Percentiles rank a stretch among this genome's conserved stretches.
Conservation (phyloP, 2,329 filamentous ascomycete species). For the Colletotrichum kahawae region DNA sequence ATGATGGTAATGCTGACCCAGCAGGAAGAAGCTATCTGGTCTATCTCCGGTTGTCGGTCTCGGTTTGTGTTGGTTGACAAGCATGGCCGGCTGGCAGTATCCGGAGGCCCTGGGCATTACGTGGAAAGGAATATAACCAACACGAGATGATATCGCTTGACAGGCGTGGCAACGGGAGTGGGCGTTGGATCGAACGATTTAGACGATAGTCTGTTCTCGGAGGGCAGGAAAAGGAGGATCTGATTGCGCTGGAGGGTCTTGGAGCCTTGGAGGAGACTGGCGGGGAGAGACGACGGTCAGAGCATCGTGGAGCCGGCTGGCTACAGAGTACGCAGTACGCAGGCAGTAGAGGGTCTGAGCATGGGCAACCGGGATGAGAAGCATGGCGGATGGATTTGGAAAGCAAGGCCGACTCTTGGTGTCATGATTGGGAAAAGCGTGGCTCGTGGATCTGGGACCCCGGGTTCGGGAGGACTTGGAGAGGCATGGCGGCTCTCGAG, state of each 20-base stretch:
- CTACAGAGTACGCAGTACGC: neutral
- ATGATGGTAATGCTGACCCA: neutral
- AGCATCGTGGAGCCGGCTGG: slow-evolving; percentile 4
- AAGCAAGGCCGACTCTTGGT: neutral
- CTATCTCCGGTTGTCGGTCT: neutral
- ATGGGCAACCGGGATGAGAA: neutral
- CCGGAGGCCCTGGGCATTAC: neutral
- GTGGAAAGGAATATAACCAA: neutral
- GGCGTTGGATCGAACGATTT: slow-evolving; percentile 3
- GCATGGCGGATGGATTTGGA: neutral
- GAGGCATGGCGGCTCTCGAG: neutral
- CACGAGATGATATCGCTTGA: slow-evolving; percentile 10
- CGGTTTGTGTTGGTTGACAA: neutral
- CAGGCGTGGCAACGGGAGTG: neutral
- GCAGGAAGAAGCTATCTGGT: neutral
- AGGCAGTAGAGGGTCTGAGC: neutral
- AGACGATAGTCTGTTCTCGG: neutral
- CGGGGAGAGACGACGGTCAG: neutral
- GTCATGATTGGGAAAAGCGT: slow-evolving; percentile 3
- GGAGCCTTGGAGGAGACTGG: neutral
- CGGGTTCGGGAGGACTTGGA: neutral
- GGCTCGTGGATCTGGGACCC: neutral
- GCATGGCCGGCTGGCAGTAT: neutral
- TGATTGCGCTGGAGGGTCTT: neutral
- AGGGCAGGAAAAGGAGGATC: neutral